Percentiles rank a stretch among this genome's conserved stretches.
Conservation (phyloP, 768 basidiomycete species). For the Paxillus rubicundulus region DNA sequence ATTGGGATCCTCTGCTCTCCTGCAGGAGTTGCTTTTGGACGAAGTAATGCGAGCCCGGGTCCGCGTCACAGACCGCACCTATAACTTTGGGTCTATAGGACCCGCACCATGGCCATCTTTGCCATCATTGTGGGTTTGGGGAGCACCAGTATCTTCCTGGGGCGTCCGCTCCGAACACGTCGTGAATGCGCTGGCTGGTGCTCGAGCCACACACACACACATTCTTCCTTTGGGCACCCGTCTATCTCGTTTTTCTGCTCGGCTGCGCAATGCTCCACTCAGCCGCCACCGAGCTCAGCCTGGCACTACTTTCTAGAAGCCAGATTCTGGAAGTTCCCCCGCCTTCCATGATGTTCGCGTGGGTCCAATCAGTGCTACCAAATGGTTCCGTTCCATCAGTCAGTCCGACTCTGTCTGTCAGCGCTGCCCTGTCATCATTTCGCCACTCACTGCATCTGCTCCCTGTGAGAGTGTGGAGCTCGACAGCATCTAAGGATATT, state of each 20-base stretch:
- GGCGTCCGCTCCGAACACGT: conserved; percentile 9
- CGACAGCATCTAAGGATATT: conserved; percentile 8
- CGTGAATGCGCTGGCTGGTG: conserved; percentile 6
- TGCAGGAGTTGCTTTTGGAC: conserved; percentile 7
- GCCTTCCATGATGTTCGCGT: conserved; percentile 4
- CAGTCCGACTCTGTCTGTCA: not conserved
- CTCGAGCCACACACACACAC: not conserved
- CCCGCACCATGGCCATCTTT: conserved; percentile 2
- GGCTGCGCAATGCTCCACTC: conserved; percentile 7
- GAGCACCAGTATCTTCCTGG: not conserved
- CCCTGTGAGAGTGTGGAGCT: conserved; percentile 1
- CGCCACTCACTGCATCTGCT: not conserved
- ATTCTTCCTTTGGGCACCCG: not conserved
- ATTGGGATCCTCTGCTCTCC: conserved; percentile 19
- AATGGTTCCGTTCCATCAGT: not conserved
- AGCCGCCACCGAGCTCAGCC: conserved; percentile 3
- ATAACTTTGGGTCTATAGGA: not conserved
- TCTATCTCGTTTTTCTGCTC: conserved; percentile 17
- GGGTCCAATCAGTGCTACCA: not conserved
- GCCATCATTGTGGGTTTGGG: not conserved
- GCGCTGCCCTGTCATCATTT: not conserved
- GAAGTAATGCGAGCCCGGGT: not conserved
- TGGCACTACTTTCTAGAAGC: conserved; percentile 2
- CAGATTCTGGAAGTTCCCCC: not conserved
- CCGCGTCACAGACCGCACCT: conserved; percentile 2